These are phyloP conservation scores for Coffea humblotiana DNA, from an alignment of 305 asterid genomes.

Conservation along the genomic window DNA sequence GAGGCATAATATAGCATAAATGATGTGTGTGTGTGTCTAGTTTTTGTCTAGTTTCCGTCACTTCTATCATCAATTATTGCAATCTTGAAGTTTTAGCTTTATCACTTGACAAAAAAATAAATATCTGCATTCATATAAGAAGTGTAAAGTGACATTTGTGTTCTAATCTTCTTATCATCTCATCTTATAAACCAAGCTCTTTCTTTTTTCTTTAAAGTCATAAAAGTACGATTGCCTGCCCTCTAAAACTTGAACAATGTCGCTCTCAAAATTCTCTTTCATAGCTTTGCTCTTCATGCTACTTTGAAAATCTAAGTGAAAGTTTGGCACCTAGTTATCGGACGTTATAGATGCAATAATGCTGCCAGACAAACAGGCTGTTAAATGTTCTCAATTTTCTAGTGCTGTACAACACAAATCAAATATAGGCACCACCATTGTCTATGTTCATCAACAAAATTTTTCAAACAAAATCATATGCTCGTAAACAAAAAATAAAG, in stretches of 20 bases:
- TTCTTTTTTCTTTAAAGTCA: not conserved
- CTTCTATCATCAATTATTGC: not conserved
- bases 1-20: too few species aligned
- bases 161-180: not conserved
- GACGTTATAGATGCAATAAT: not conserved
- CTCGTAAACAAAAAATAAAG: too few species aligned
- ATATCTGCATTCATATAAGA: too few species aligned
- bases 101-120: not conserved
- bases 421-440: not conserved
- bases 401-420: not conserved
- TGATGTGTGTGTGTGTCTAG: too few species aligned
- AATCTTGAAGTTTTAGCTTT: not conserved
- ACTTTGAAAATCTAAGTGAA: not conserved
- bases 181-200: not conserved
- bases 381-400: not conserved
- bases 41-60: not conserved
- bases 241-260: not conserved
- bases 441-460: not conserved
- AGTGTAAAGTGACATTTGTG: not conserved
- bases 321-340: not conserved
- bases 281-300: not conserved
- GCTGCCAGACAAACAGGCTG: not conserved
- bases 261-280: slow-evolving; percentile 1
- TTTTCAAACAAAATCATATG: not conserved
- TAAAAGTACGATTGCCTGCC: not conserved